Evolutionary conservation across 345 rosid genomes (phyloP), one percentile per base, ranked within the genome.

Genomic region (Melastoma malabathricum): DNA sequence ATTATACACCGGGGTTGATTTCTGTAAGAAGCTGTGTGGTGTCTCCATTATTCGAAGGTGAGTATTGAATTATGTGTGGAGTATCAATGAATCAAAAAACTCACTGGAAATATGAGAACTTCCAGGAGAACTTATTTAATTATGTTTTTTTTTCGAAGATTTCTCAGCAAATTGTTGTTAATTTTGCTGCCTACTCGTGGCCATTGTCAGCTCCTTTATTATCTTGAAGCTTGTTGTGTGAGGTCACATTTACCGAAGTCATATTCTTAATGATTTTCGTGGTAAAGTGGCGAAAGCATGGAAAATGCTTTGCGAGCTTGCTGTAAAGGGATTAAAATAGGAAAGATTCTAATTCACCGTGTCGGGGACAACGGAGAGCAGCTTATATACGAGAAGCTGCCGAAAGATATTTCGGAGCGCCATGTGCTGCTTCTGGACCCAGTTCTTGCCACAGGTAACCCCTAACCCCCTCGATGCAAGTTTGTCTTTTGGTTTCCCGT

Each of bases 331-430:
- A 93, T 88, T 56, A 93, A 93, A 73, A 93, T 88, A 46, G 99
- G 99, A 54, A 93, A 93, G 75, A 85, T 93, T 64, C 80, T 93
- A 52, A 88, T 93, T 41, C 97, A 93, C 61, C 86, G 97, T 66
- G 97, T 71, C 38, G 99, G 99, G n/a, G 99, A 93, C 75, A 77
- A 88, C 66, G 99, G 94, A 50, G 44, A 59, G 70, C 72, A 92
- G 99, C 95, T 93, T 63, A 83, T 93, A 58, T 93, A 93, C 34
- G 95, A 93, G 75, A 93, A 88, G 79, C 99, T 93, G 58, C 97
- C 99, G 15, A 79, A 77, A 51, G 99, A 93, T 67, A 93, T 93
- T 45, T 79, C 83, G 0, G 99, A 93, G 61, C 80, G 99, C 14
- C 97, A 88, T 71, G 99, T 92, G 59, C 80, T 92, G 62, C 95